phyloP scores from a whole-genome alignment of 1,139 yeast species.

The Suhomyces panamericanus region DNA sequence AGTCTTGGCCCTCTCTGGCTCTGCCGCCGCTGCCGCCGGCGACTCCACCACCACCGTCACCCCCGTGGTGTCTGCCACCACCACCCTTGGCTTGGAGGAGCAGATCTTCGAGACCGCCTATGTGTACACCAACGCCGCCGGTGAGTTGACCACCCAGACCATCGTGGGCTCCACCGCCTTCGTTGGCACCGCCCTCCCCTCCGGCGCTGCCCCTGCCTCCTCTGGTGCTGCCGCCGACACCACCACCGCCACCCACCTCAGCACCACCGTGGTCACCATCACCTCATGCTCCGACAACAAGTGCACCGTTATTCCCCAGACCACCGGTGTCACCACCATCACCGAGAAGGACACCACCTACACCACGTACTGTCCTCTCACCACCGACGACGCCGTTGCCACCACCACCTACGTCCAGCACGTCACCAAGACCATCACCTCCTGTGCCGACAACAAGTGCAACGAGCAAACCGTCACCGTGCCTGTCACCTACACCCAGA shows the following conservation, averaged over 20 bases:
- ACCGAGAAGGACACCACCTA: constrained; percentile 23
- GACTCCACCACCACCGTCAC: constrained; percentile 27
- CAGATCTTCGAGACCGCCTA: constrained; percentile 37
- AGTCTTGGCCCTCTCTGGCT: constrained; percentile 14
- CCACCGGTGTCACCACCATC: constrained; percentile 44
- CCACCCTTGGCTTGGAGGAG: constrained; percentile 30
- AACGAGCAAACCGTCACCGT: constrained; percentile 5
- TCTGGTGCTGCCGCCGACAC: constrained; percentile 7
- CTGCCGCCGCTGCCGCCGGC: constrained; percentile 7
- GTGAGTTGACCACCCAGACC: constrained; percentile 36
- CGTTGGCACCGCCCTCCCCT: neutral
- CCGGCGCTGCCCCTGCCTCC: constrained; percentile 8
- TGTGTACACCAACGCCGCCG: constrained; percentile 32
- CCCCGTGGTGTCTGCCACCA: constrained; percentile 33
- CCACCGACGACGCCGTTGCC: constrained; percentile 1
- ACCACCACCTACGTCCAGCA: neutral
- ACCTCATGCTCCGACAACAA: constrained; percentile 45
- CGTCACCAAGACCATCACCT: constrained; percentile 2
- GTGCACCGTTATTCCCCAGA: constrained; percentile 36
- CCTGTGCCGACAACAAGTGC: neutral
- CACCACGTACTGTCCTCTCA: constrained; percentile 18
- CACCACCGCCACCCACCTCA: constrained; percentile 14
- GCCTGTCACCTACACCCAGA: neutral
- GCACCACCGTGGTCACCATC: constrained; percentile 33
- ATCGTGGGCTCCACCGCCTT: constrained; percentile 27